Evolutionary conservation across 2,329 filamentous ascomycete genomes (phyloP).

Genomic region (Thielaviopsis punctulata): DNA sequence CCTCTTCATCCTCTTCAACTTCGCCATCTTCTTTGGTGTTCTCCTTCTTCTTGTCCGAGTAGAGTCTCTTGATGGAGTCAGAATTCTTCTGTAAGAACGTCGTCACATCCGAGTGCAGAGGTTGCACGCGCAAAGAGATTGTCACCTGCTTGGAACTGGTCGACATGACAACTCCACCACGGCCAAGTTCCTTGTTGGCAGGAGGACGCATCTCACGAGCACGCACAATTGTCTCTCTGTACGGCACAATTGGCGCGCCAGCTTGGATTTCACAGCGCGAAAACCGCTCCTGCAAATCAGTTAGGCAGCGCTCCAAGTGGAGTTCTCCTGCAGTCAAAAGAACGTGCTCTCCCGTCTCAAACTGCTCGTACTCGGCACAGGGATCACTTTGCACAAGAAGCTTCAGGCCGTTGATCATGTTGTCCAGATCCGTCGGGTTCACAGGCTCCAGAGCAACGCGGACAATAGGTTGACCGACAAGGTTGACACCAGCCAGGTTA

Average conservation of each 20-base stretch:
- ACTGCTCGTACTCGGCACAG: constrained; percentile 87
- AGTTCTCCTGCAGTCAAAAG: constrained; percentile 85
- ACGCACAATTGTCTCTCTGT: constrained; percentile 77
- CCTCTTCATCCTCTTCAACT: constrained; percentile 21
- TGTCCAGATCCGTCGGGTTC: constrained; percentile 78
- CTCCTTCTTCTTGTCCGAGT: constrained; percentile 47
- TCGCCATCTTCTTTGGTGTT: constrained; percentile 20
- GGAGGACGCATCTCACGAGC: constrained; percentile 85
- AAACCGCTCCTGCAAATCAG: constrained; percentile 82
- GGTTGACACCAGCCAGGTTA: constrained; percentile 72
- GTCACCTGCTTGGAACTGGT: constrained; percentile 78
- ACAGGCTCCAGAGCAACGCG: constrained; percentile 87
- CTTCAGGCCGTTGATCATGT: constrained; percentile 79
- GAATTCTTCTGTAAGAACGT: constrained; percentile 72
- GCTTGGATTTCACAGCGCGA: constrained; percentile 89
- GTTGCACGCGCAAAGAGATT: constrained; percentile 58
- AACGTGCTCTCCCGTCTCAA: constrained; percentile 86
- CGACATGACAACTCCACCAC: constrained; percentile 58
- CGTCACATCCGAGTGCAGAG: constrained; percentile 61
- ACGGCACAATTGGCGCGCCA: constrained; percentile 87
- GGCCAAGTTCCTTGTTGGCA: constrained; percentile 67
- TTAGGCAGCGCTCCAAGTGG: constrained; percentile 83
- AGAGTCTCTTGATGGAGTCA: constrained; percentile 60
- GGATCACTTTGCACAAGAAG: constrained; percentile 89
- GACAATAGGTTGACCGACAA: constrained; percentile 78